phyloP scores from a whole-genome alignment of 345 rosid species.

The Brassica rapa region DNA sequence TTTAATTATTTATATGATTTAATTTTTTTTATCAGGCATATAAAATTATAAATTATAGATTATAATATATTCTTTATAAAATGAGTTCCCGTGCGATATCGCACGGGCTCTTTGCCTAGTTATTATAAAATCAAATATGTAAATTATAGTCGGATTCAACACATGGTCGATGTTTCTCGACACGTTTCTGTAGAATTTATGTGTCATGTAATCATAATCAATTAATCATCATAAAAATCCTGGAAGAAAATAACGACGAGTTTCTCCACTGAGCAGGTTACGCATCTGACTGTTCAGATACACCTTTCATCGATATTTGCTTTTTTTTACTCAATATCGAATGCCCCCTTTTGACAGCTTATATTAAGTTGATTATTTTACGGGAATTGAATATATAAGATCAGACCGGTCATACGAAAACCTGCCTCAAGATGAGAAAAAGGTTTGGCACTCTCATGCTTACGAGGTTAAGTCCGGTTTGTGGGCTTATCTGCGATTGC shows the following conservation, averaged over 20 bases:
- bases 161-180: not conserved
- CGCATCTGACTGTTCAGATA: slow-evolving; percentile 53
- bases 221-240: slow-evolving; percentile 8
- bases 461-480: slow-evolving; percentile 76
- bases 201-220: not conserved
- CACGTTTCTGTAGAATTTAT: not conserved
- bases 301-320: slow-evolving; percentile 63
- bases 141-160: not conserved
- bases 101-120: too few species aligned
- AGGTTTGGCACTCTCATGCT: slow-evolving; percentile 57
- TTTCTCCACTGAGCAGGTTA: slow-evolving; percentile 80
- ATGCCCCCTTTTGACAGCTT: not conserved
- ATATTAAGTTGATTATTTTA: not conserved
- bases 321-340: not conserved
- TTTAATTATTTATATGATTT: too few species aligned
- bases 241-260: slow-evolving; percentile 37
- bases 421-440: slow-evolving; percentile 67
- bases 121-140: not conserved
- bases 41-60: too few species aligned
- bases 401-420: slow-evolving; percentile 61
- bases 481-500: slow-evolving; percentile 66
- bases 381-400: slow-evolving; percentile 73
- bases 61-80: too few species aligned
- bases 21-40: too few species aligned
- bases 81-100: too few species aligned